Base-by-base conservation (phyloP, 2,329 filamentous ascomycete species). In the Scedosporium boydii region DNA sequence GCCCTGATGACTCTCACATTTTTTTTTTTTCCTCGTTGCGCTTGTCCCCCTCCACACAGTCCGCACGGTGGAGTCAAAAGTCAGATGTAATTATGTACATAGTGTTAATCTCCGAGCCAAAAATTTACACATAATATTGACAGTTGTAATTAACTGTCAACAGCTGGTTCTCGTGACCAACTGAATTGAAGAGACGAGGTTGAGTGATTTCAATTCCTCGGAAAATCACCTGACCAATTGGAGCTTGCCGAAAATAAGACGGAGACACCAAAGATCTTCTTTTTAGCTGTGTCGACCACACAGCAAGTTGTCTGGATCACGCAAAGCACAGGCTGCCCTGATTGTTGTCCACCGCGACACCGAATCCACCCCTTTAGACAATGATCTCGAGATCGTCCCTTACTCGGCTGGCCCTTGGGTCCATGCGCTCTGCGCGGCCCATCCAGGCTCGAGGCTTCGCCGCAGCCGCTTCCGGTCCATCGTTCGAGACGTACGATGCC, bases 401-500 rank as follows among this genome's bases (percentile, higher is more conserved):
- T 74, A 78, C 80, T 75, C 81, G 83, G 78, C 79, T 84, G 75
- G 81, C 81, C 71, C 76, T 79, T 70, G 80, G 82, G 69, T 77
- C 79, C 74, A 80, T 79, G 71, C 74, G 82, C 80, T 82, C 82
- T 76, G 83, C 83, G 72, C 76, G 77, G 74, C 73, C 77, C 67
- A 73, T 76, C 64, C 79, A 78, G 71, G 76, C 73, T 69, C 80
- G 83, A 69, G 76, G 77, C 68, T 84, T 80, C 70, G 78, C 78
- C 65, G 82, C 90, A 70, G 79, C 89, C 81, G 77, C 79, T 67
- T 74, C 80, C 65, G 76, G 77, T 65, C 87, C 93, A 79, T 87
- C 89, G 76, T 99, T 96, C 81, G 88, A 97, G 79, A 86, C 89
- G 66, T 84, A 89, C 73, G 90, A 96, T 77, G 85, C 90, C 76